phyloP scores from a whole-genome alignment of 371 early-diverging fungal genomes.

The Mucor piriformis region DNA sequence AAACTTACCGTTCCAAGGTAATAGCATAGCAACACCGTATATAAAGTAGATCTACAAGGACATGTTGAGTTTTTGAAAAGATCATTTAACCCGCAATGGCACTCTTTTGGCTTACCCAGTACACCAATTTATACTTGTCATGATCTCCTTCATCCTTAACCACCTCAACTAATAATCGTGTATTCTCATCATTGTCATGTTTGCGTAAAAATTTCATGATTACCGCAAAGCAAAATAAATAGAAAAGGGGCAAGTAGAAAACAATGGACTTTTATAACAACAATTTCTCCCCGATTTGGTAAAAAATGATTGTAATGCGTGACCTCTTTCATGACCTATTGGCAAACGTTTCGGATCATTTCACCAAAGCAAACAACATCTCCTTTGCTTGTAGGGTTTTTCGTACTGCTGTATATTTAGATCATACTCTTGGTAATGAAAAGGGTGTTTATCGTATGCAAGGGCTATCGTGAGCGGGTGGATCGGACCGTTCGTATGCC shows the following conservation, averaged over 20 bases:
- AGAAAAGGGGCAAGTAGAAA: neutral
- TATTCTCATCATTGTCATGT: conserved; percentile 4
- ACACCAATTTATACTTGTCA: conserved; percentile 30
- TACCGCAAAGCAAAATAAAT: neutral
- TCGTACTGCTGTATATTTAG: no score
- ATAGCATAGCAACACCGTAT: conserved; percentile 74
- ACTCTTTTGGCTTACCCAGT: conserved; percentile 23
- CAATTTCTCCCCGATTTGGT: no score
- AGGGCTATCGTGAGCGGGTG: no score
- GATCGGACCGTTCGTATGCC: no score
- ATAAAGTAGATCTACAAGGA: conserved; percentile 65
- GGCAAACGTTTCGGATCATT: no score
- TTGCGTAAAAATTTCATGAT: conserved; percentile 1
- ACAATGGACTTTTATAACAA: no score
- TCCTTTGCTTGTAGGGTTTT: no score
- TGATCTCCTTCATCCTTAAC: conserved; percentile 4
- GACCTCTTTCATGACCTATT: no score
- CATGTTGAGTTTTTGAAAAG: conserved; percentile 19
- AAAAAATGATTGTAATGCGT: no score
- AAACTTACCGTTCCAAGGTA: conserved; percentile 80
- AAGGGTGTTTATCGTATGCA: no score
- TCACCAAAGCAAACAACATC: no score
- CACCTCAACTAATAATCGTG: neutral
- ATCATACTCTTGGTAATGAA: no score
- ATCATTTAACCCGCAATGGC: neutral